Percentiles rank a stretch among this genome's conserved stretches.
phyloP scores from a whole-genome alignment of 306 rosid genomes.

The Mucuna pruriens region DNA sequence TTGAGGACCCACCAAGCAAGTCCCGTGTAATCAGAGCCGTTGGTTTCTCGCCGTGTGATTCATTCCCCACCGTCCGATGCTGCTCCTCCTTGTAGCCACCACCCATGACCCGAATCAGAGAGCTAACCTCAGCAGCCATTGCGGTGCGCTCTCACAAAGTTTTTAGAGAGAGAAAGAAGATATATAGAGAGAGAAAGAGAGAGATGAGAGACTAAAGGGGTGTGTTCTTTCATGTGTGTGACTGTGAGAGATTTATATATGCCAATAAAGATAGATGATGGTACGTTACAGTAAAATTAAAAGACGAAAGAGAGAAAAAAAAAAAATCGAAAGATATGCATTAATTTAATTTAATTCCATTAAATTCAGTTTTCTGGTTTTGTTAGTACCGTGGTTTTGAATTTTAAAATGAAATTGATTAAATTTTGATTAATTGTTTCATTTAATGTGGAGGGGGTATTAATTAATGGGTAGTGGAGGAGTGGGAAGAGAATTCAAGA shows the following conservation, averaged over 20 bases:
- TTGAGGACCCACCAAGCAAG: conserved; percentile 75
- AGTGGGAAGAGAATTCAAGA: conserved; percentile 69
- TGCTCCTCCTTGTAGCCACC: conserved; percentile 72
- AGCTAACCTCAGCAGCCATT: conserved; percentile 92
- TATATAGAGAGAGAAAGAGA: conserved; percentile 2
- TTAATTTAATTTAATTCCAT: conserved; percentile 24
- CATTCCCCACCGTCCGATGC: conserved; percentile 67
- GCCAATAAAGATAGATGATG: conserved; percentile 42
- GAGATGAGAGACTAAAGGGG: neutral
- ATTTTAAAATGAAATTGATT: conserved; percentile 33
- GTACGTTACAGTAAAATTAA: conserved; percentile 46
- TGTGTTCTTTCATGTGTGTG: conserved; percentile 42
- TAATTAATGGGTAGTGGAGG: conserved; percentile 66
- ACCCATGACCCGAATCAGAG: conserved; percentile 68
- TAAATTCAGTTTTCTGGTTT: conserved; percentile 36
- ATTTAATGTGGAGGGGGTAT: conserved; percentile 57
- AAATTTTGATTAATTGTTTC: conserved; percentile 48
- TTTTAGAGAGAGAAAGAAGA: conserved; percentile 33
- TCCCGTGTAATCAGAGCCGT: conserved; percentile 85
- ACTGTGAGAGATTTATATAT: conserved; percentile 51
- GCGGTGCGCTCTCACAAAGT: neutral
- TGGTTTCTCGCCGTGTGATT: conserved; percentile 64
- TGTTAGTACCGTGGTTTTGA: conserved; percentile 37
- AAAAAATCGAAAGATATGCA: neutral
- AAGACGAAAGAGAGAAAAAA: neutral